A percentile compares a stretch with the other conserved stretches of the same genome.
Conservation (phyloP, 2,329 filamentous ascomycete genomes). For the Fusarium pininemorale region DNA sequence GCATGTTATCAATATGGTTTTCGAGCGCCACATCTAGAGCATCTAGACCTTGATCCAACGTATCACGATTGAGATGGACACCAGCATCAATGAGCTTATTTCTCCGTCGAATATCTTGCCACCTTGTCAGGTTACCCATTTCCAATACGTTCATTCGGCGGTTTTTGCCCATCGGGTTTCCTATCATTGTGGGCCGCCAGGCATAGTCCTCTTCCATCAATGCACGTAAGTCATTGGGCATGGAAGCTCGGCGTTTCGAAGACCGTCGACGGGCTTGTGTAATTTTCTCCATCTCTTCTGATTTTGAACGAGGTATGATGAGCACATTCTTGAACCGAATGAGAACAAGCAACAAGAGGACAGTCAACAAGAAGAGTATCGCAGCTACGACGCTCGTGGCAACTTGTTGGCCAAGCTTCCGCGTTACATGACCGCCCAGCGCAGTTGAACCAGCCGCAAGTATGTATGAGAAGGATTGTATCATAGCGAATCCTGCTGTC, state of each 20-base stretch:
- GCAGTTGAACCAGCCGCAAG: constrained; percentile 74
- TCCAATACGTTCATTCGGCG: constrained; percentile 78
- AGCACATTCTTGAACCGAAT: constrained; percentile 72
- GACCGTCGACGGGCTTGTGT: constrained; percentile 60
- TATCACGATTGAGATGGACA: constrained; percentile 49
- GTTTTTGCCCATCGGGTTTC: constrained; percentile 74
- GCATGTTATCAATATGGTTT: constrained; percentile 49
- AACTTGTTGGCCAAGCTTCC: constrained; percentile 71
- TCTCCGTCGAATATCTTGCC: constrained; percentile 74
- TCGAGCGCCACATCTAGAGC: constrained; percentile 51
- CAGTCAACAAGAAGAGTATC: constrained; percentile 71
- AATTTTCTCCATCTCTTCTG: constrained; percentile 63
- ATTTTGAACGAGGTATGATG: constrained; percentile 72
- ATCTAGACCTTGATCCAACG: constrained; percentile 48
- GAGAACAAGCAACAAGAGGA: constrained; percentile 69
- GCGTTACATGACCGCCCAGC: constrained; percentile 72
- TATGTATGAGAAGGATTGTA: constrained; percentile 75
- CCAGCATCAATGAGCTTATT: constrained; percentile 65
- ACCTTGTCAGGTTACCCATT: constrained; percentile 72
- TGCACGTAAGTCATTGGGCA: constrained; percentile 50
- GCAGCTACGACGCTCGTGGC: constrained; percentile 75
- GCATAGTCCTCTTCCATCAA: constrained; percentile 62
- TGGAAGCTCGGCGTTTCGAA: constrained; percentile 55
- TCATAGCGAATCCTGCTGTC: constrained; percentile 74
- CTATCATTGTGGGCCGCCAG: constrained; percentile 76